Conservation (phyloP, 2,329 filamentous ascomycete genomes). For the Alternaria angustiovoidea region DNA sequence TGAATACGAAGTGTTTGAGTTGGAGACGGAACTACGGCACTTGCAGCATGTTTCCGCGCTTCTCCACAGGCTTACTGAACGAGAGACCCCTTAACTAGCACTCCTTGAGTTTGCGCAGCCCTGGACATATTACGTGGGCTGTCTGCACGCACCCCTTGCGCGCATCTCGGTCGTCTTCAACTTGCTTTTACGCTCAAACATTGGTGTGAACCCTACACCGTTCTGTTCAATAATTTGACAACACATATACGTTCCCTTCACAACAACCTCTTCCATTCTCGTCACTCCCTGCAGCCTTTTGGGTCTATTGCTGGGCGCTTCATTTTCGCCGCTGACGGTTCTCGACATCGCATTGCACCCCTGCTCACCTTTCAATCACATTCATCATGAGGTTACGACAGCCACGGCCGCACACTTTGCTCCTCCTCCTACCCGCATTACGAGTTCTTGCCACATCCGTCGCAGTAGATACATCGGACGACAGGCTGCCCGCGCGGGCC, state of each 20-base stretch:
- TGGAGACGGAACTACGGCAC: constrained; percentile 21
- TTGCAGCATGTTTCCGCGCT: constrained; percentile 6
- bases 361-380: constrained; percentile 21
- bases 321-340: constrained; percentile 7
- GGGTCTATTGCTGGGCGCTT: background rate
- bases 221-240: constrained; percentile 9
- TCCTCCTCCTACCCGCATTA: constrained; percentile 67
- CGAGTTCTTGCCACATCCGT: constrained; percentile 63
- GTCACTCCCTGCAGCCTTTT: constrained; percentile 16
- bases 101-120: constrained; percentile 16
- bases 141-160: constrained; percentile 39
- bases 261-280: constrained; percentile 15
- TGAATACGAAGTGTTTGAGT: constrained; percentile 26
- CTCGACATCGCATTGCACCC: constrained; percentile 9
- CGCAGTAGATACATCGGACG: constrained; percentile 41
- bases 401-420: constrained; percentile 56
- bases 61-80: constrained; percentile 17
- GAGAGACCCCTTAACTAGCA: constrained; percentile 27
- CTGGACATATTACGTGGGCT: constrained; percentile 27
- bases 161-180: constrained; percentile 30
- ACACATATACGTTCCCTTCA: constrained; percentile 5
- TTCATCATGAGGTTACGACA: constrained; percentile 67
- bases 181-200: constrained; percentile 21
- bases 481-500: constrained; percentile 41
- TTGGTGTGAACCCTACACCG: constrained; percentile 14